Percentiles rank a stretch among this genome's conserved stretches.
These are phyloP conservation scores for Thelonectria blattea DNA, from an alignment of 2,329 filamentous ascomycete genomes.

Conservation along the genomic window DNA sequence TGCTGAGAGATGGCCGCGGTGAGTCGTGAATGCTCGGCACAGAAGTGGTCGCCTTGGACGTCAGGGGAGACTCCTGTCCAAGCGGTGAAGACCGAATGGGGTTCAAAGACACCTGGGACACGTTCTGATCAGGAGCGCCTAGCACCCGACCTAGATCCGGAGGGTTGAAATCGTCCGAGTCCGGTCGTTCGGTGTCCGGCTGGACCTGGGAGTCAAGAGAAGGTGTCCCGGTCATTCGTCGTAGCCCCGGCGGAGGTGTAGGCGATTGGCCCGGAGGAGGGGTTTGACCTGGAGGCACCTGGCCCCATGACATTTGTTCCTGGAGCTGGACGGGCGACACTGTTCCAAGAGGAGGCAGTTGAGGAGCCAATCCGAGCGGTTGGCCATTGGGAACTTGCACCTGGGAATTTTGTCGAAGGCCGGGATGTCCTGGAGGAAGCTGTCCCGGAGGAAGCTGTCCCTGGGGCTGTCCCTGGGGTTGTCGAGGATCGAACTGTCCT, in stretches of 20 bases:
- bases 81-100: constrained; percentile 19
- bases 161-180: constrained; percentile 17
- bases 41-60: constrained; percentile 4
- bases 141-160: constrained; percentile 3
- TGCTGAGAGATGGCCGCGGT: constrained; percentile 24
- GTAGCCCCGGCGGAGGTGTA: constrained; percentile 20
- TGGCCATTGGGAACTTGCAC: constrained; percentile 2
- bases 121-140: not conserved
- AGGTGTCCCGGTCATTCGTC: constrained; percentile 25
- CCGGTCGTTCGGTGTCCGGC: constrained; percentile 18
- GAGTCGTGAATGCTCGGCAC: constrained; percentile 6
- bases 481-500: not conserved
- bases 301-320: constrained; percentile 9
- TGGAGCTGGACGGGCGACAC: constrained; percentile 16
- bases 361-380: constrained; percentile 4
- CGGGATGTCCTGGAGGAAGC: not conserved
- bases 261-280: constrained; percentile 1
- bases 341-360: constrained; percentile 11
- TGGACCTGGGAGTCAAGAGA: constrained; percentile 27
- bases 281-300: constrained; percentile 5
- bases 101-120: constrained; percentile 5
- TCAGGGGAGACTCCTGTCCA: constrained; percentile 12
- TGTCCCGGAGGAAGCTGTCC: constrained; percentile 1
- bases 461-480: not conserved
- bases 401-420: not conserved